Evolutionary conservation across 352 stramenopile species (phyloP).

Genomic region (Saprolegnia parasitica): DNA sequence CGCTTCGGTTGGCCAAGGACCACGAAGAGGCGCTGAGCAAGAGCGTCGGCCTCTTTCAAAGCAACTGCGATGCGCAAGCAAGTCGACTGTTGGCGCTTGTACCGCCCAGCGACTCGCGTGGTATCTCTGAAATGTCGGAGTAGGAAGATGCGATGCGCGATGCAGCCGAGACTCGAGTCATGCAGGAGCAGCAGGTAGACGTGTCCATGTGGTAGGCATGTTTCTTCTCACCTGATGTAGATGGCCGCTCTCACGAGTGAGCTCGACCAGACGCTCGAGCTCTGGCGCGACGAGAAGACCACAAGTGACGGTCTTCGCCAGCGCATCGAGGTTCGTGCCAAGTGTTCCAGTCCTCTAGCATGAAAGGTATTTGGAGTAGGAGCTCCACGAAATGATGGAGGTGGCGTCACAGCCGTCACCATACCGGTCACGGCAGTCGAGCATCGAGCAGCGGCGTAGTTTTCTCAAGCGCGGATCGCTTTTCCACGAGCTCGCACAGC

Average conservation of each 20-base stretch:
- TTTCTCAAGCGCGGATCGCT: constrained; percentile 5
- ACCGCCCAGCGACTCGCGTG: too few species aligned
- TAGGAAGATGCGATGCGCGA: too few species aligned
- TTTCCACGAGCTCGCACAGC: constrained; percentile 13
- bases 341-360: not conserved
- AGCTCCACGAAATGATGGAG: not conserved
- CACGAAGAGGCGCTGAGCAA: too few species aligned
- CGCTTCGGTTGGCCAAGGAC: too few species aligned
- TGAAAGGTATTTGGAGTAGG: not conserved
- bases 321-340: not conserved
- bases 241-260: not conserved
- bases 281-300: constrained; percentile 1
- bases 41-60: too few species aligned
- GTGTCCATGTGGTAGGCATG: too few species aligned
- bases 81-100: too few species aligned
- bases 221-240: not conserved
- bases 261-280: not conserved
- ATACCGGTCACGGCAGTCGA: not conserved
- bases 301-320: not conserved
- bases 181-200: too few species aligned
- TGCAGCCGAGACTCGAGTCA: too few species aligned
- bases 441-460: not conserved
- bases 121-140: too few species aligned
- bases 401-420: not conserved
- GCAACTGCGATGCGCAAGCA: too few species aligned